phyloP scores from a whole-genome alignment of 75 land plant genomes.

The Picea sitchensis region DNA sequence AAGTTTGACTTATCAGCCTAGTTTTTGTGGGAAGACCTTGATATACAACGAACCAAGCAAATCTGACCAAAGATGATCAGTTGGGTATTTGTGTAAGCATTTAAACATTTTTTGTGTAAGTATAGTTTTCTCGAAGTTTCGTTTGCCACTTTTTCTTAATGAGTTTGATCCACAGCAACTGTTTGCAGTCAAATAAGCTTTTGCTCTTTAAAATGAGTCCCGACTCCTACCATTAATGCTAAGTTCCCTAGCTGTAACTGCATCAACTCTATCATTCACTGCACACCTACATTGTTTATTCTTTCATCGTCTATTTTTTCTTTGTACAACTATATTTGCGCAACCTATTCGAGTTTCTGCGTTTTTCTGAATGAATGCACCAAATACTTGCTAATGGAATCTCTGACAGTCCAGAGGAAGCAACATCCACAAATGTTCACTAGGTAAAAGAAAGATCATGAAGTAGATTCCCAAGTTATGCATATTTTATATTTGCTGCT shows the following conservation, averaged over 20 bases:
- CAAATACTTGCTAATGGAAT: slow-evolving; percentile 68
- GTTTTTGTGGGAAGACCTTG: too few relatives aligned
- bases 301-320: background rate
- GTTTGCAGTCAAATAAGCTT: background rate
- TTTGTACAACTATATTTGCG: background rate
- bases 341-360: background rate
- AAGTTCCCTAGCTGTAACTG: background rate
- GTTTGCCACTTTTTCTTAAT: background rate
- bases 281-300: background rate
- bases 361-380: slow-evolving; percentile 46
- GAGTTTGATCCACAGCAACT: background rate
- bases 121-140: too few relatives aligned
- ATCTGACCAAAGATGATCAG: too few relatives aligned
- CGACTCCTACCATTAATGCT: background rate
- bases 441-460: slow-evolving; percentile 34
- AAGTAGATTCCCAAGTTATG: background rate
- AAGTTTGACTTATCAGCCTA: too few relatives aligned
- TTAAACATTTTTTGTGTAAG: too few relatives aligned
- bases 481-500: background rate
- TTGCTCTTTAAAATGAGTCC: too few relatives aligned
- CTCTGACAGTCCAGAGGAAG: slow-evolving; percentile 76
- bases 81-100: too few relatives aligned
- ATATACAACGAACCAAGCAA: too few relatives aligned
- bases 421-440: slow-evolving; percentile 64
- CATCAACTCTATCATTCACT: background rate